phyloP scores from a whole-genome alignment of 176 grass and related monocot genomes.

The Alloteropsis semialata region DNA sequence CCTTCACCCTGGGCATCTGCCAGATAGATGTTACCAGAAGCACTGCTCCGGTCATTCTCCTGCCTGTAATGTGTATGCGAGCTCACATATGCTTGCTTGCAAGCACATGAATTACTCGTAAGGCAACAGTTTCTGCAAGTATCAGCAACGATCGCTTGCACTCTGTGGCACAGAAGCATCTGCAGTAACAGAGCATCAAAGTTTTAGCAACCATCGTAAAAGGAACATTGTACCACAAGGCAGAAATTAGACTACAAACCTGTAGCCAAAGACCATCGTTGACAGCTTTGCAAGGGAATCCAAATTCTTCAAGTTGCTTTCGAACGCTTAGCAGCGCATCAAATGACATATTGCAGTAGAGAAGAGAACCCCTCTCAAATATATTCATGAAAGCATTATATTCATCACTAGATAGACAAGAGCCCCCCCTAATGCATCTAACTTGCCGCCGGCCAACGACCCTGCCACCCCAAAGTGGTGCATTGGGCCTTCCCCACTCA shows the following conservation, averaged over 20 bases:
- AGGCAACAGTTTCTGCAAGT: constrained; percentile 97
- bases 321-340: constrained; percentile 84
- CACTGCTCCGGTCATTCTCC: constrained; percentile 74
- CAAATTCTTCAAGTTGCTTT: constrained; percentile 97
- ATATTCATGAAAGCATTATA: constrained; percentile 93
- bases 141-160: constrained; percentile 86
- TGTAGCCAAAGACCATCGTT: constrained; percentile 99
- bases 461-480: constrained; percentile 79
- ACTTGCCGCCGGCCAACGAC: constrained; percentile 69
- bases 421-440: constrained; percentile 55
- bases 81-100: constrained; percentile 84
- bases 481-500: constrained; percentile 67
- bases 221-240: constrained; percentile 22
- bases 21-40: constrained; percentile 73
- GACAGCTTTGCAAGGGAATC: constrained; percentile 95
- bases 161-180: constrained; percentile 92
- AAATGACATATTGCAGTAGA: constrained; percentile 99
- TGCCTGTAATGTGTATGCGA: constrained; percentile 78
- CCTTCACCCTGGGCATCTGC: constrained; percentile 76
- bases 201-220: constrained; percentile 24
- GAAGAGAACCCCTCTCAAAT: constrained; percentile 94
- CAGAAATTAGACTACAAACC: constrained; percentile 41
- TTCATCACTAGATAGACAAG: constrained; percentile 75
- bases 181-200: constrained; percentile 52
- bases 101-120: constrained; percentile 79